A percentile compares a stretch with the other conserved stretches of the same genome.
Conservation (phyloP, 495 filamentous ascomycete species). For the Penicillium dipodomyicola region DNA sequence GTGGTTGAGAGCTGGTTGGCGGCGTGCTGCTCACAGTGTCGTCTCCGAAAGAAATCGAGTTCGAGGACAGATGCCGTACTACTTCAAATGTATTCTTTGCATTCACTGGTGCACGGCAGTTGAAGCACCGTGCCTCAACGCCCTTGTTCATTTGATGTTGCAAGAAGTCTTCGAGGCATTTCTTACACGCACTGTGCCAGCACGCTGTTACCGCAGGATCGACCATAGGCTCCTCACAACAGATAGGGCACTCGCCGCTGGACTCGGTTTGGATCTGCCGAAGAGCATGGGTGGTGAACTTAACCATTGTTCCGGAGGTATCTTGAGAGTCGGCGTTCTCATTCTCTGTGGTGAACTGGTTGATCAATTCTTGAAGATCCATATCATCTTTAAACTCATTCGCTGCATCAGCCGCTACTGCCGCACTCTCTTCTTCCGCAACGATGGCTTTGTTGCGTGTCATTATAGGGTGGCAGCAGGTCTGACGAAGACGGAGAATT, state of each 20-base stretch:
- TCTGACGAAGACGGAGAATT: constrained; percentile 88
- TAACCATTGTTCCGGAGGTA: constrained; percentile 32
- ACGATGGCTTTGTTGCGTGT: constrained; percentile 81
- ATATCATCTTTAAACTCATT: constrained; percentile 91
- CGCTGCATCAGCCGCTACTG: constrained; percentile 70
- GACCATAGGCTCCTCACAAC: constrained; percentile 89
- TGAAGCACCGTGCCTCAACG: constrained; percentile 76
- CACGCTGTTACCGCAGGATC: constrained; percentile 92
- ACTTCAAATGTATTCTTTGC: constrained; percentile 88
- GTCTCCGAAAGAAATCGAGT: constrained; percentile 29
- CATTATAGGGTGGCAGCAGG: constrained; percentile 88
- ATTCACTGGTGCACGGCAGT: constrained; percentile 81
- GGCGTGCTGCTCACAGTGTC: constrained; percentile 35
- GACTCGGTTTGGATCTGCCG: constrained; percentile 87
- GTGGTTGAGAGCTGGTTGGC: constrained; percentile 33
- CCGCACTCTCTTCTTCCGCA: constrained; percentile 83
- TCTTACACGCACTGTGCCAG: constrained; percentile 95
- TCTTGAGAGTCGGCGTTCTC: constrained; percentile 54
- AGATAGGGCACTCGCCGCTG: constrained; percentile 89
- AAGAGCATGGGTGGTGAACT: constrained; percentile 83
- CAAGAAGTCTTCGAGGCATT: constrained; percentile 83
- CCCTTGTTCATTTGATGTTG: constrained; percentile 77
- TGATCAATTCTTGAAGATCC: constrained; percentile 83
- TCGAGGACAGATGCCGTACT: constrained; percentile 52
- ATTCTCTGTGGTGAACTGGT: constrained; percentile 70